A percentile compares a stretch with the other conserved stretches of the same genome.
Evolutionary conservation across 2,329 filamentous ascomycete species (phyloP).

Genomic region (Pseudogymnoascus sp.): DNA sequence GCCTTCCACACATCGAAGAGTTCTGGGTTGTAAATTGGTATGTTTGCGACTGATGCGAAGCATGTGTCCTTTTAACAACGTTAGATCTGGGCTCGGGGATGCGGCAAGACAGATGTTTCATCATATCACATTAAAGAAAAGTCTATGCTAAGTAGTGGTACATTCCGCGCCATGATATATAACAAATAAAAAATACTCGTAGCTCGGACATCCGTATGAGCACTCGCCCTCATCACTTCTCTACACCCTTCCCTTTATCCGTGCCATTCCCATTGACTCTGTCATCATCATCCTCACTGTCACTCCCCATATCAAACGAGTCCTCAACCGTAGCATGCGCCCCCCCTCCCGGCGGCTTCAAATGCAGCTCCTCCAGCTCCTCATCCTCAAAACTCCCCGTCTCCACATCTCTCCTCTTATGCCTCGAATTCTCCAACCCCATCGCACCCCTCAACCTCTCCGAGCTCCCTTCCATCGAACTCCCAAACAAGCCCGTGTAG

Average conservation of each 20-base stretch:
- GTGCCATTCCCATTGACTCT: slow-evolving; percentile 17
- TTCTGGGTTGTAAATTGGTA: not conserved
- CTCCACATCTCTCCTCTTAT: slow-evolving; percentile 47
- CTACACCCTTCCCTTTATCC: slow-evolving; percentile 14
- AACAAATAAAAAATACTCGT: not conserved
- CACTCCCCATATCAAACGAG: slow-evolving; percentile 49
- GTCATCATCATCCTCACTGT: slow-evolving; percentile 43
- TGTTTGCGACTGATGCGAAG: not conserved
- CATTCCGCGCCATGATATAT: slow-evolving; percentile 2
- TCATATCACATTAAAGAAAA: slow-evolving; percentile 6
- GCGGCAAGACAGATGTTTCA: not conserved
- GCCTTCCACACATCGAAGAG: too few species aligned
- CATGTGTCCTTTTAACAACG: too few species aligned
- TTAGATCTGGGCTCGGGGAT: not conserved
- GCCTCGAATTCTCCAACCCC: slow-evolving; percentile 39
- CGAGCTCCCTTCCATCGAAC: slow-evolving; percentile 22
- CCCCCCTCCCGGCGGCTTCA: slow-evolving; percentile 24
- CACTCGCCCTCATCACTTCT: slow-evolving; percentile 14
- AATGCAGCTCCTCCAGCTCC: slow-evolving; percentile 53
- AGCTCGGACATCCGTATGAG: slow-evolving; percentile 10
- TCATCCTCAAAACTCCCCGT: slow-evolving; percentile 58
- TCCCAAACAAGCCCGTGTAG: slow-evolving; percentile 38
- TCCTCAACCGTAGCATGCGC: slow-evolving; percentile 28
- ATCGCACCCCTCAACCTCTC: slow-evolving; percentile 22
- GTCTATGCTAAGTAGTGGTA: slow-evolving; percentile 7